These are phyloP conservation scores for Chlorella sp. DNA, from an alignment of 139 green algal genomes.

Conservation along the genomic window DNA sequence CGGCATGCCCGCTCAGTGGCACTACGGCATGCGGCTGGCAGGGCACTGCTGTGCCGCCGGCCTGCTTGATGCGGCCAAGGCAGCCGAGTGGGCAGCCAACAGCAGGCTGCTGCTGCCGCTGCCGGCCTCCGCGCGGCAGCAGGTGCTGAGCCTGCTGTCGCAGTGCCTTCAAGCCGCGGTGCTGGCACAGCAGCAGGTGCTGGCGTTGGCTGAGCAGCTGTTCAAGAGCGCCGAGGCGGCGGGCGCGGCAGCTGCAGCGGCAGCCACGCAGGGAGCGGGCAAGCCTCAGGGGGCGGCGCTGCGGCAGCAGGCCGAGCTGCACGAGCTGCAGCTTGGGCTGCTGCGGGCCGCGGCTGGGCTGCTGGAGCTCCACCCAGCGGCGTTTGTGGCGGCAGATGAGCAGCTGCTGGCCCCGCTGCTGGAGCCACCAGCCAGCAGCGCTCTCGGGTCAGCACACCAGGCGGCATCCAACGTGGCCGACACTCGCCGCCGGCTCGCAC, in stretches of 20 bases:
- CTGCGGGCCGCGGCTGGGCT: not conserved
- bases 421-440: not conserved
- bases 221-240: slow-evolving; percentile 14
- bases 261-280: not conserved
- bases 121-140: not conserved
- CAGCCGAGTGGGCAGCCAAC: slow-evolving; percentile 19
- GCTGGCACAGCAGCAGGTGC: slow-evolving; percentile 24
- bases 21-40: slow-evolving; percentile 12
- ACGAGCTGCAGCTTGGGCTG: not conserved
- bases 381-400: slow-evolving; percentile 28
- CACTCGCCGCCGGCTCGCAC: slow-evolving; percentile 4
- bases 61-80: slow-evolving; percentile 6
- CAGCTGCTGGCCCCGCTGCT: slow-evolving; percentile 12
- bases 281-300: not conserved
- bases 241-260: not conserved
- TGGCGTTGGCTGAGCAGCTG: not conserved
- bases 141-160: slow-evolving; percentile 8
- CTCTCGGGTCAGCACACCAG: not conserved
- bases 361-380: slow-evolving; percentile 4
- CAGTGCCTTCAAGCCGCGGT: not conserved
- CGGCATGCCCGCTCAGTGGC: not conserved
- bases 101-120: slow-evolving; percentile 20
- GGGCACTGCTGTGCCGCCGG: slow-evolving; percentile 19
- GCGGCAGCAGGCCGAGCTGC: slow-evolving; percentile 4
- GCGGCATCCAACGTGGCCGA: not conserved